Conservation (phyloP, 441 rosid genomes). For the Cnidoscolus chayamansa region DNA sequence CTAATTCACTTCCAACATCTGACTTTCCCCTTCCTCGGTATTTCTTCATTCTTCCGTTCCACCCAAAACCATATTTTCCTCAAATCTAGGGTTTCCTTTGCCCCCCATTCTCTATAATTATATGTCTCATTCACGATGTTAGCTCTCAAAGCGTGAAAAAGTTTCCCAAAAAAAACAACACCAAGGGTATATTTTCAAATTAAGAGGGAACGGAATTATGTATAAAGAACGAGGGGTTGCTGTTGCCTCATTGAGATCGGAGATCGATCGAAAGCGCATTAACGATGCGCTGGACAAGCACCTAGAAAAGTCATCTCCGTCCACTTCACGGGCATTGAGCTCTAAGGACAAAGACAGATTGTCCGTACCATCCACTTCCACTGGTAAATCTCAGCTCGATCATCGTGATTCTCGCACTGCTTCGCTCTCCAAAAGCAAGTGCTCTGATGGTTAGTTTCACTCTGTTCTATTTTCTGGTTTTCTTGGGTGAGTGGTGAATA, state of each 20-base stretch:
- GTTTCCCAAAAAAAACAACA: background rate
- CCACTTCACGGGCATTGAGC: constrained; percentile 56
- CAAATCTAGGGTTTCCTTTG: constrained; percentile 25
- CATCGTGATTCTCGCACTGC: constrained; percentile 50
- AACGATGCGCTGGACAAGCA: constrained; percentile 84
- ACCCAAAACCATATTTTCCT: constrained; percentile 2
- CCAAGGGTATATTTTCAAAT: background rate
- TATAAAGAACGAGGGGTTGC: constrained; percentile 54
- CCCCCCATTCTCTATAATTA: background rate
- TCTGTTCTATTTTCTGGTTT: no score
- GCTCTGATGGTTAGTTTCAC: constrained; percentile 53
- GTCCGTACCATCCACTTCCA: constrained; percentile 63
- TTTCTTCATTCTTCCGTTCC: background rate
- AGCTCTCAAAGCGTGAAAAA: constrained; percentile 20
- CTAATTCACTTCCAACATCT: background rate
- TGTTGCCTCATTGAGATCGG: constrained; percentile 61
- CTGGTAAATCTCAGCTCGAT: constrained; percentile 62
- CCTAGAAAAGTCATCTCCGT: constrained; percentile 78
- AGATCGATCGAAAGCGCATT: constrained; percentile 76
- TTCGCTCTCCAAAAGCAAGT: constrained; percentile 50
- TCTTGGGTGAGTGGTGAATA: no score
- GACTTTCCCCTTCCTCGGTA: background rate
- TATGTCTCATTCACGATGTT: constrained; percentile 4
- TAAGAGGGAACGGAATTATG: constrained; percentile 35
- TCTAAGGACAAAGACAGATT: constrained; percentile 53